phyloP scores from a whole-genome alignment of 2,329 filamentous ascomycete species.

The Arthrobotrys entomopaga region DNA sequence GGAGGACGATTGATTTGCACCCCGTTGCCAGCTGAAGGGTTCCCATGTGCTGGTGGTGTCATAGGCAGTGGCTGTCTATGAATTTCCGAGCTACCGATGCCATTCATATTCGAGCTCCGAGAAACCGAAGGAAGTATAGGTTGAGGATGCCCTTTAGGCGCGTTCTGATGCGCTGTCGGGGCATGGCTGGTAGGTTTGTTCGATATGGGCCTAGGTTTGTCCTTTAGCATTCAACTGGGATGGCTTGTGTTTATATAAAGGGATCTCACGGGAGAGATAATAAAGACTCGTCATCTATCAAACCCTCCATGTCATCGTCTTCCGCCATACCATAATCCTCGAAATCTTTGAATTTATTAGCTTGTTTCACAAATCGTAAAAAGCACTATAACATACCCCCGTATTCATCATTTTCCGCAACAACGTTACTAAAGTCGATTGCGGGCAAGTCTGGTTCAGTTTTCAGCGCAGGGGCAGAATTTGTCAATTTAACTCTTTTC shows the following conservation, averaged over 20 bases:
- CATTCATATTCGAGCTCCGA: conserved; percentile 20
- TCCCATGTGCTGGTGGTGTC: conserved; percentile 22
- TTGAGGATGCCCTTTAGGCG: conserved; percentile 11
- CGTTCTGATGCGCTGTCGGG: conserved; percentile 1
- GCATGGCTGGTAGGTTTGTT: conserved; percentile 1
- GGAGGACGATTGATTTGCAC: conserved; percentile 23
- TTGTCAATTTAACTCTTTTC: conserved; percentile 20
- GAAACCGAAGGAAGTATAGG: not conserved
- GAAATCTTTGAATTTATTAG: conserved; percentile 20
- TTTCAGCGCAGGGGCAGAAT: conserved; percentile 12
- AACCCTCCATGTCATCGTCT: conserved; percentile 51
- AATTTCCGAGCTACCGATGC: conserved; percentile 33
- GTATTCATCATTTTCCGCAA: conserved; percentile 53
- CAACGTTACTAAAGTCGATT: conserved; percentile 52
- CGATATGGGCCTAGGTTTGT: conserved; percentile 2
- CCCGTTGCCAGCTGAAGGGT: conserved; percentile 5
- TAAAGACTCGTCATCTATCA: conserved; percentile 45
- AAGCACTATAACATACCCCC: conserved; percentile 17
- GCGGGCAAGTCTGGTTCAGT: conserved; percentile 40
- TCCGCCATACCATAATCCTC: conserved; percentile 52
- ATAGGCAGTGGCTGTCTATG: conserved; percentile 44
- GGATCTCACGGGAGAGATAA: conserved; percentile 19
- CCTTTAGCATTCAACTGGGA: conserved; percentile 1
- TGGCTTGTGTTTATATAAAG: not conserved
- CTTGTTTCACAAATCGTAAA: not conserved